Conservation (phyloP, 352 stramenopile species). For the Phytophthora ramorum region DNA sequence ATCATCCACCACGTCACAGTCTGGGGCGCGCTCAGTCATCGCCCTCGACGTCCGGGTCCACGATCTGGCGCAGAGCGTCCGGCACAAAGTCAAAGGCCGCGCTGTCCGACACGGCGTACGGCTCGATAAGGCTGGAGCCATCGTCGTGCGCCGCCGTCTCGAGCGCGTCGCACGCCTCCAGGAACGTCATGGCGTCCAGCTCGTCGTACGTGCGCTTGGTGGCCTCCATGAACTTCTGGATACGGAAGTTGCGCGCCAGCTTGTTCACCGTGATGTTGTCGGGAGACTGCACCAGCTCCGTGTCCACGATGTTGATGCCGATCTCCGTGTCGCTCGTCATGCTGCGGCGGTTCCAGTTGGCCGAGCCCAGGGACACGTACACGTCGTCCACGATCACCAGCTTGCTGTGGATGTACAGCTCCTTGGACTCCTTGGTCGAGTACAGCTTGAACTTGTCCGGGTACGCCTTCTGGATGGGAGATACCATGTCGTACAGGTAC, state of each 20-base stretch:
- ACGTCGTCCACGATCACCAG: slow-evolving; percentile 87
- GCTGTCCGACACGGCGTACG: slow-evolving; percentile 30
- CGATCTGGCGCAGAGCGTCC: slow-evolving; percentile 31
- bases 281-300: slow-evolving; percentile 39
- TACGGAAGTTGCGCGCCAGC: slow-evolving; percentile 49
- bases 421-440: slow-evolving; percentile 49
- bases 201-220: slow-evolving; percentile 33
- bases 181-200: slow-evolving; percentile 22
- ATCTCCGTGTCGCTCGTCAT: slow-evolving; percentile 79
- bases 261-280: slow-evolving; percentile 52
- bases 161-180: slow-evolving; percentile 35
- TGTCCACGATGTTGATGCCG: slow-evolving; percentile 60
- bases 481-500: slow-evolving; percentile 69
- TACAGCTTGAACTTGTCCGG: slow-evolving; percentile 68
- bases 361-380: slow-evolving; percentile 84
- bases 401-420: slow-evolving; percentile 86
- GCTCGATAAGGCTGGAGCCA: slow-evolving; percentile 29
- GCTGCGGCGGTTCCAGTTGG: slow-evolving; percentile 93
- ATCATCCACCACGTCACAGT: slow-evolving; percentile 8
- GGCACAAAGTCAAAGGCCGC: slow-evolving; percentile 40
- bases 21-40: slow-evolving; percentile 16
- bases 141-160: slow-evolving; percentile 24
- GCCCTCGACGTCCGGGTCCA: slow-evolving; percentile 36
- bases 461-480: slow-evolving; percentile 55
- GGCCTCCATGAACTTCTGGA: slow-evolving; percentile 66